Conservation (phyloP, 2,329 filamentous ascomycete genomes). For the Nemania bipapillata region DNA sequence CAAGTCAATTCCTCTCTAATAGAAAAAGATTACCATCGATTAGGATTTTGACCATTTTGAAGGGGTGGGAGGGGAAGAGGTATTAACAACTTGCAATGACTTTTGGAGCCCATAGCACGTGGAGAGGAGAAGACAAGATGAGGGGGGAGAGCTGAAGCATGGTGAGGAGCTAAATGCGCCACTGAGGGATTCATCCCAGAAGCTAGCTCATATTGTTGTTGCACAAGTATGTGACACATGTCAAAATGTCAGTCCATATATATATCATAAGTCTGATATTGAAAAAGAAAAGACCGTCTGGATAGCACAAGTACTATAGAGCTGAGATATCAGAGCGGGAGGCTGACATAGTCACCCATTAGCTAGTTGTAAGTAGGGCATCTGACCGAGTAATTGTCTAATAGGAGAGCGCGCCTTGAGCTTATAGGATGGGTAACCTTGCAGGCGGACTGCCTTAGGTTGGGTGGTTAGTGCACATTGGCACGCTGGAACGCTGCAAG, state of each 20-base stretch:
- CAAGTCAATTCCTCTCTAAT: no score
- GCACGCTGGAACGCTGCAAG: constrained; percentile 14
- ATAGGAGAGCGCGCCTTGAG: constrained; percentile 20
- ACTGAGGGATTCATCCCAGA: constrained; percentile 5
- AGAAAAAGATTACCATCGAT: no score
- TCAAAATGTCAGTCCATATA: not conserved
- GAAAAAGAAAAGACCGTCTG: not conserved
- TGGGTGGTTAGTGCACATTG: not conserved
- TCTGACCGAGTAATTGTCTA: constrained; percentile 6
- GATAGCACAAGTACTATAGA: not conserved
- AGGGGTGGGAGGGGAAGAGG: not conserved
- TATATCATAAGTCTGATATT: not conserved
- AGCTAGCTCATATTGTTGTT: not conserved
- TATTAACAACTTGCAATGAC: not conserved
- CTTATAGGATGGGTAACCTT: constrained; percentile 6
- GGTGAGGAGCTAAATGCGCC: constrained; percentile 5
- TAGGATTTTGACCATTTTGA: not conserved
- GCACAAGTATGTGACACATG: no score
- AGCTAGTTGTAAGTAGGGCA: not conserved
- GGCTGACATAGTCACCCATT: not conserved
- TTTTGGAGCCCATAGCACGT: not conserved
- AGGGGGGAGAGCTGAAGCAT: constrained; percentile 2
- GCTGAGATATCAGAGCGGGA: not conserved
- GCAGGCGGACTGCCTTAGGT: not conserved
- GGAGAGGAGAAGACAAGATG: not conserved